These are phyloP conservation scores for Thielaviopsis populi DNA, from an alignment of 2,329 filamentous ascomycete species.

Conservation along the genomic window DNA sequence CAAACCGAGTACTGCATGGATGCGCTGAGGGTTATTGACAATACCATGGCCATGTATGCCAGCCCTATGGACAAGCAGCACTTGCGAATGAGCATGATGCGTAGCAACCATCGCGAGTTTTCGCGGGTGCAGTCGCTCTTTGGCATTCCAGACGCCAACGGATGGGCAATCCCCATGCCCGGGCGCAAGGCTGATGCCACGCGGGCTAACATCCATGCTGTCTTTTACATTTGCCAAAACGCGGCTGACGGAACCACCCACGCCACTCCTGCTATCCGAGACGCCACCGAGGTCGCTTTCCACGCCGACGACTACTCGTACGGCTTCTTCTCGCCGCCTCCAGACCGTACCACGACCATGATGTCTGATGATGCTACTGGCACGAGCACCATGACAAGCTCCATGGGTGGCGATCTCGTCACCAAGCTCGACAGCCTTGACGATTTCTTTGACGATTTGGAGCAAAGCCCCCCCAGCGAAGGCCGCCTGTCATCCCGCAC, in stretches of 20 bases:
- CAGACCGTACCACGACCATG: constrained; percentile 76
- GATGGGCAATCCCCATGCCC: constrained; percentile 90
- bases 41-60: constrained; percentile 86
- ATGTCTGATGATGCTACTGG: constrained; percentile 67
- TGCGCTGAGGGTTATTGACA: constrained; percentile 79
- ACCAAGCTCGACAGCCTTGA: constrained; percentile 65
- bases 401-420: constrained; percentile 53
- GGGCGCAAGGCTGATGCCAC: constrained; percentile 79
- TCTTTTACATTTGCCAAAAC: constrained; percentile 84
- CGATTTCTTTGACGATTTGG: constrained; percentile 64
- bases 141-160: constrained; percentile 87
- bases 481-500: constrained; percentile 45
- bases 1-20: constrained; percentile 92
- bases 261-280: constrained; percentile 52
- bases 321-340: constrained; percentile 59
- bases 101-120: constrained; percentile 81
- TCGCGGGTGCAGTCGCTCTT: constrained; percentile 88
- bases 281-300: constrained; percentile 88
- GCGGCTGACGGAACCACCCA: constrained; percentile 34
- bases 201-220: constrained; percentile 81
- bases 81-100: constrained; percentile 94
- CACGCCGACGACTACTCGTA: constrained; percentile 77
- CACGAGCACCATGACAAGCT: constrained; percentile 47
- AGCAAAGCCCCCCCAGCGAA: constrained; percentile 39
- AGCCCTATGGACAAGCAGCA: constrained; percentile 90